Conservation (phyloP, 768 basidiomycete species). For the Serendipita sp. region DNA sequence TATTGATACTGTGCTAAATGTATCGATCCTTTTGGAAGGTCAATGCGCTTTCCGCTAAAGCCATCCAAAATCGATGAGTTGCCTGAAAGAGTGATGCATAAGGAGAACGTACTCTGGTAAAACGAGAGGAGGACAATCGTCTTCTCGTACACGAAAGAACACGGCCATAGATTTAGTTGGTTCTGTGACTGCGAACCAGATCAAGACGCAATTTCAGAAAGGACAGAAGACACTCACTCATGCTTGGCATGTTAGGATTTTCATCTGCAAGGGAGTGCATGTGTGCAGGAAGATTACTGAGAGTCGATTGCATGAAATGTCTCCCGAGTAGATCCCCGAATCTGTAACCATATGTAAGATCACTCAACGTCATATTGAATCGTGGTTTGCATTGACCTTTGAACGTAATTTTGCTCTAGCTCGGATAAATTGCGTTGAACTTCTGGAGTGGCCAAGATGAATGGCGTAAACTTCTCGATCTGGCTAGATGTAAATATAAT, state of each 20-base stretch:
- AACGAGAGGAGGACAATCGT: conserved; percentile 32
- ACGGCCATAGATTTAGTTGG: conserved; percentile 67
- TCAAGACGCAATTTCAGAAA: conserved; percentile 9
- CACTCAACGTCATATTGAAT: neutral
- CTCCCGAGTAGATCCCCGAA: conserved; percentile 61
- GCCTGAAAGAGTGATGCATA: neutral
- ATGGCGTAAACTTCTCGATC: conserved; percentile 81
- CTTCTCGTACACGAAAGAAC: conserved; percentile 57
- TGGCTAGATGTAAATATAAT: conserved; percentile 18
- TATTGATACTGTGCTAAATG: conserved; percentile 62
- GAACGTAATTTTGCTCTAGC: conserved; percentile 68
- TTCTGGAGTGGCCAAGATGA: conserved; percentile 52
- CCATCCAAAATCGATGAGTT: neutral
- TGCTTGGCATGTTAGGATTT: conserved; percentile 53
- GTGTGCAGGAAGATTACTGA: conserved; percentile 64
- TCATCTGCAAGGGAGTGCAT: conserved; percentile 67
- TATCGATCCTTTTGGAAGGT: conserved; percentile 68
- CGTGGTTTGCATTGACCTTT: conserved; percentile 31
- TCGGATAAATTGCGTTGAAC: conserved; percentile 67
- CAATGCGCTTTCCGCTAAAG: conserved; percentile 48
- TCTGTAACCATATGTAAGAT: conserved; percentile 23
- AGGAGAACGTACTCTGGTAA: conserved; percentile 23
- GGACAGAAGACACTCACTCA: conserved; percentile 18
- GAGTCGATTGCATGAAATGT: conserved; percentile 63
- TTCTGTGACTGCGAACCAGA: conserved; percentile 40